Percentiles rank a stretch among this genome's conserved stretches.
Evolutionary conservation across 2,329 filamentous ascomycete species (phyloP).

Genomic region (Chaetomiaceae sp.): DNA sequence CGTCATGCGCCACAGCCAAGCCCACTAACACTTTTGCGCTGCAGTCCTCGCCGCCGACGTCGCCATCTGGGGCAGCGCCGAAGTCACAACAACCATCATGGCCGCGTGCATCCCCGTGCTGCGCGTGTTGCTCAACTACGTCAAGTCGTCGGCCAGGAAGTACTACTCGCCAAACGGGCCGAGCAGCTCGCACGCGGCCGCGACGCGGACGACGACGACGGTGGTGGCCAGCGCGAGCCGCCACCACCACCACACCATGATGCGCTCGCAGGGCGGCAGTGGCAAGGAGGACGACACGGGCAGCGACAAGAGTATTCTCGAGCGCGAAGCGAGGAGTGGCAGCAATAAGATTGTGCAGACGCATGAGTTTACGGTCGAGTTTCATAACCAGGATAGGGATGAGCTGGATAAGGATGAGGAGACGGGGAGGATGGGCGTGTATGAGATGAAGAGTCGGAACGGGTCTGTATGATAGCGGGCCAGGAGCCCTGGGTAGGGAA

Average conservation of each 20-base stretch:
- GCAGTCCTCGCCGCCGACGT: not conserved
- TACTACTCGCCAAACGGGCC: not conserved
- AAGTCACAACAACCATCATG: slow-evolving; percentile 18
- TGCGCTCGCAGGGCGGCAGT: too few relatives aligned
- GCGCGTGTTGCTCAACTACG: not conserved
- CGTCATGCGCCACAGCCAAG: too few relatives aligned
- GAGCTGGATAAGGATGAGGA: too few relatives aligned
- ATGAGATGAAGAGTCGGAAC: too few relatives aligned
- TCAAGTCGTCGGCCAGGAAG: too few relatives aligned
- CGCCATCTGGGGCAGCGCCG: slow-evolving; percentile 17
- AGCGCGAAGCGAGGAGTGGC: not conserved
- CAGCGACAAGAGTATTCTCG: slow-evolving; percentile 11
- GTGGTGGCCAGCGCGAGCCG: slow-evolving; percentile 9
- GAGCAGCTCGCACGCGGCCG: not conserved
- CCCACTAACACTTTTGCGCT: too few relatives aligned
- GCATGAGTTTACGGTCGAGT: not conserved
- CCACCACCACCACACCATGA: not conserved
- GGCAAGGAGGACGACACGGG: slow-evolving; percentile 4
- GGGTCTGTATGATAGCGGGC: too few relatives aligned
- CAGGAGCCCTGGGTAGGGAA: too few relatives aligned
- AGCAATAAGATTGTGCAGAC: slow-evolving; percentile 11
- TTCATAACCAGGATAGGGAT: not conserved
- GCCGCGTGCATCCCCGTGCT: slow-evolving; percentile 20
- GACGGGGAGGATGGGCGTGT: too few relatives aligned
- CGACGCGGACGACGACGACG: slow-evolving; percentile 1